Conservation (phyloP, 805 yeast species). For the Cyberlindnera americana region DNA sequence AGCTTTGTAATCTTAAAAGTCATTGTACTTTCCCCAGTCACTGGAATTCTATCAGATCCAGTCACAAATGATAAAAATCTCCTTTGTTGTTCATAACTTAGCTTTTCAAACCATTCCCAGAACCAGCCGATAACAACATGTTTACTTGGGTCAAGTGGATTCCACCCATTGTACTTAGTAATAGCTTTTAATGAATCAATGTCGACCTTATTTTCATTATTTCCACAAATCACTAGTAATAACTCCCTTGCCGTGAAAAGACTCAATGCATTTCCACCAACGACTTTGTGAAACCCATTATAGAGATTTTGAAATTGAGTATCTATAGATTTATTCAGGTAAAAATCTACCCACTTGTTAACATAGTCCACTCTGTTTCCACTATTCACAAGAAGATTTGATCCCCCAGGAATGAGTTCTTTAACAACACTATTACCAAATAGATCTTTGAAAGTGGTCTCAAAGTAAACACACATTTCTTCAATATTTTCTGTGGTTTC, state of each 20-base stretch:
- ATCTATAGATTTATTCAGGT: conserved; percentile 51
- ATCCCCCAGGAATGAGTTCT: conserved; percentile 61
- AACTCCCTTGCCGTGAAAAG: conserved; percentile 80
- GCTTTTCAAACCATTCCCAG: conserved; percentile 68
- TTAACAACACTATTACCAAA: conserved; percentile 41
- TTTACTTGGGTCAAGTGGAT: conserved; percentile 31
- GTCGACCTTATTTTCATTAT: conserved; percentile 62
- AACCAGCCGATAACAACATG: conserved; percentile 67
- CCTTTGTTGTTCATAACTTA: conserved; percentile 49
- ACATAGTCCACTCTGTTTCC: conserved; percentile 60
- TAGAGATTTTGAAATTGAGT: conserved; percentile 55
- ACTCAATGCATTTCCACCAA: conserved; percentile 77
- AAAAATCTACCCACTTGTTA: conserved; percentile 54
- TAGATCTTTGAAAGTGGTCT: conserved; percentile 47
- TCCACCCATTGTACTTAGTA: conserved; percentile 71
- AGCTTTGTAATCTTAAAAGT: conserved; percentile 64
- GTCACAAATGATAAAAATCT: conserved; percentile 73
- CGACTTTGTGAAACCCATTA: conserved; percentile 70
- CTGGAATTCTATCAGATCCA: conserved; percentile 90
- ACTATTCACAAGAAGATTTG: conserved; percentile 48
- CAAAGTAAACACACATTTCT: conserved; percentile 59
- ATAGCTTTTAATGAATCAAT: conserved; percentile 62
- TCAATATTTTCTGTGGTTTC: conserved; percentile 43
- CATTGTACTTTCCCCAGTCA: conserved; percentile 81
- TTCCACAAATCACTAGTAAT: conserved; percentile 74